phyloP scores from a whole-genome alignment of 441 rosid genomes.

The Cnidoscolus chayamansa region DNA sequence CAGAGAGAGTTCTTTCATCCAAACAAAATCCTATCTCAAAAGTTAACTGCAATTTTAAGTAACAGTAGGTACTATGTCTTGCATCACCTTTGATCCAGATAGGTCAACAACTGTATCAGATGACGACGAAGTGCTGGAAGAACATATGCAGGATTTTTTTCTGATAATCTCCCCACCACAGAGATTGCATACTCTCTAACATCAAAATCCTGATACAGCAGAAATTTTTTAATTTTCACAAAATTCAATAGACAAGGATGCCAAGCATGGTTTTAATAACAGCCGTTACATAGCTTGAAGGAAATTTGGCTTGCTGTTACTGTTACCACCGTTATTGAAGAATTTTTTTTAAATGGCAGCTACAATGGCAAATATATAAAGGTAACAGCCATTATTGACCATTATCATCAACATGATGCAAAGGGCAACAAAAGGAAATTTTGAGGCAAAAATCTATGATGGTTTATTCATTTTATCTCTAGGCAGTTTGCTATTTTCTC shows the following conservation, averaged over 20 bases:
- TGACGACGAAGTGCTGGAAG: constrained; percentile 99
- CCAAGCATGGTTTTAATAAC: background rate
- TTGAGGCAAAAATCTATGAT: too few species aligned
- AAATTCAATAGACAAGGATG: constrained; percentile 11
- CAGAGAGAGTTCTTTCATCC: constrained; percentile 14
- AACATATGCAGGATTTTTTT: constrained; percentile 99
- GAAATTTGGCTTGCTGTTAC: too few species aligned
- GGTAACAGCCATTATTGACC: too few species aligned
- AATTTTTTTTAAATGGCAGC: too few species aligned
- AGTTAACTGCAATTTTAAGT: background rate
- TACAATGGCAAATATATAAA: too few species aligned
- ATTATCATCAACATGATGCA: too few species aligned
- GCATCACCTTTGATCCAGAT: constrained; percentile 90
- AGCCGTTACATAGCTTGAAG: too few species aligned
- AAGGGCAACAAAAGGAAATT: too few species aligned
- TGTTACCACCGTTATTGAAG: too few species aligned
- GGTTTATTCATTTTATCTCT: too few species aligned
- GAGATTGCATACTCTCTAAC: constrained; percentile 98
- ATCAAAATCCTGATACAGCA: constrained; percentile 76
- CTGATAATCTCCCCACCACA: constrained; percentile 96
- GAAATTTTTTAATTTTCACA: constrained; percentile 20
- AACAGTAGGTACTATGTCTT: background rate
- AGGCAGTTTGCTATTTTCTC: too few species aligned
- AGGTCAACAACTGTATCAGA: constrained; percentile 94
- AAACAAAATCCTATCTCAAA: background rate